A percentile compares a stretch with the other conserved stretches of the same genome.
Conservation (phyloP, 805 yeast genomes). For the Yamadazyma laniorum region DNA sequence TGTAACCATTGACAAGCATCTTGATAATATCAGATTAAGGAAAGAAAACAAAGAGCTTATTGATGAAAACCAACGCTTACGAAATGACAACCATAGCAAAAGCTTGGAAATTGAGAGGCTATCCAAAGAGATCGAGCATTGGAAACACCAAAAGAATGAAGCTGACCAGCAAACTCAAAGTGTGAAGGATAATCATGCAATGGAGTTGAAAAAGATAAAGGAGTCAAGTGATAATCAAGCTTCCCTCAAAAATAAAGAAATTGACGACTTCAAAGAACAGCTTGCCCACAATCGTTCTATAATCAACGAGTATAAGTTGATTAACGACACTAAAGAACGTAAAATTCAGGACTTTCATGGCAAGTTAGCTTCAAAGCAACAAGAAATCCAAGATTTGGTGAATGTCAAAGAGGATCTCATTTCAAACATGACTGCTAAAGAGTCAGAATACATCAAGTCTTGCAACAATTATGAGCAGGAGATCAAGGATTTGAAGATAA, state of each 20-base stretch:
- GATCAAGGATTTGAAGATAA: slow-evolving; percentile 41
- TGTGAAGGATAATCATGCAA: slow-evolving; percentile 4
- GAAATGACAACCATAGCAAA: slow-evolving; percentile 8
- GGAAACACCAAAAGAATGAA: slow-evolving; percentile 9
- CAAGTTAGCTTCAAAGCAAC: background rate
- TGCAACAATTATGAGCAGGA: slow-evolving; percentile 49
- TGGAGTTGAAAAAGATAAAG: slow-evolving; percentile 1
- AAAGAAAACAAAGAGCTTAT: slow-evolving; percentile 26
- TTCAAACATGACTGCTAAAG: slow-evolving; percentile 67
- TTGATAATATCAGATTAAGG: slow-evolving; percentile 39
- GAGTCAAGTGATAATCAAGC: slow-evolving; percentile 1
- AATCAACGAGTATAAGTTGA: slow-evolving; percentile 7
- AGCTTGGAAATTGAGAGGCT: slow-evolving; percentile 1
- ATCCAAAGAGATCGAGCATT: slow-evolving; percentile 1
- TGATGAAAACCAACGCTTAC: slow-evolving; percentile 13
- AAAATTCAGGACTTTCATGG: slow-evolving; percentile 6
- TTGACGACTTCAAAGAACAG: slow-evolving; percentile 5
- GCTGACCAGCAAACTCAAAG: slow-evolving; percentile 11
- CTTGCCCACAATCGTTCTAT: slow-evolving; percentile 1
- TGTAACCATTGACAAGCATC: slow-evolving; percentile 39
- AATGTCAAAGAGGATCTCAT: slow-evolving; percentile 59
- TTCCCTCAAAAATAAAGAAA: slow-evolving; percentile 10
- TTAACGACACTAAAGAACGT: slow-evolving; percentile 11
- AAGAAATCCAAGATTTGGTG: slow-evolving; percentile 22
- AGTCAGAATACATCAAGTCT: slow-evolving; percentile 56